Conservation (phyloP, 495 filamentous ascomycete genomes). For the Podospora pseudoanserina region DNA sequence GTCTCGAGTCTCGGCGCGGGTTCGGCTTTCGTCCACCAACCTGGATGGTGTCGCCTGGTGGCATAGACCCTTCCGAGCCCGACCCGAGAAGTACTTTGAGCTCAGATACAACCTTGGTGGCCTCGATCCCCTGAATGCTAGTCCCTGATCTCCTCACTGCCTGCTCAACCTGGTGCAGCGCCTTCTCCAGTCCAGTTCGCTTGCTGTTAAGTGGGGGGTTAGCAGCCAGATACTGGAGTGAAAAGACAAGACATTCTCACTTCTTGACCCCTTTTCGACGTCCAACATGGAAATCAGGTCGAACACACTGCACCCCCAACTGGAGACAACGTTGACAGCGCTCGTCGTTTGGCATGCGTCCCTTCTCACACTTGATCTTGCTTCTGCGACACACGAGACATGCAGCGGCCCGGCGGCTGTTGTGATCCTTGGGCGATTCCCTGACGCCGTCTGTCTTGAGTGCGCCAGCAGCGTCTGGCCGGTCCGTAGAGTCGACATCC, state of each 20-base stretch:
- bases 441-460: slow-evolving; percentile 14
- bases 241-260: slow-evolving; percentile 40
- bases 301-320: slow-evolving; percentile 55
- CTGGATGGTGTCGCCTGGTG: slow-evolving; percentile 12
- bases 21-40: slow-evolving; percentile 7
- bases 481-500: slow-evolving; percentile 19
- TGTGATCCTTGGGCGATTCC: slow-evolving; percentile 25
- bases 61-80: slow-evolving; percentile 15
- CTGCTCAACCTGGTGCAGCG: slow-evolving; percentile 68
- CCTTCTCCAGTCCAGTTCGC: slow-evolving; percentile 68
- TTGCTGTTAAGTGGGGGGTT: slow-evolving; percentile 48
- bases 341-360: slow-evolving; percentile 43
- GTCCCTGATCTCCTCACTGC: slow-evolving; percentile 61
- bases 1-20: slow-evolving; percentile 13
- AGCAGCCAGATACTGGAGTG: slow-evolving; percentile 5
- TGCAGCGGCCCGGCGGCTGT: slow-evolving; percentile 47
- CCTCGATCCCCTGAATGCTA: slow-evolving; percentile 46
- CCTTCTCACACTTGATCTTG: slow-evolving; percentile 61
- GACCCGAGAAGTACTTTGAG: slow-evolving; percentile 53
- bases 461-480: slow-evolving; percentile 13
- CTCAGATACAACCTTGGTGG: slow-evolving; percentile 52
- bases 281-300: slow-evolving; percentile 66
- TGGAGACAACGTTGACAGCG: slow-evolving; percentile 63
- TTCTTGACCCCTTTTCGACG: slow-evolving; percentile 74
- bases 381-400: slow-evolving; percentile 65